A percentile compares a stretch with the other conserved stretches of the same genome.
Conservation (phyloP, 208 protist genomes). For the Crithidia fasciculata region DNA sequence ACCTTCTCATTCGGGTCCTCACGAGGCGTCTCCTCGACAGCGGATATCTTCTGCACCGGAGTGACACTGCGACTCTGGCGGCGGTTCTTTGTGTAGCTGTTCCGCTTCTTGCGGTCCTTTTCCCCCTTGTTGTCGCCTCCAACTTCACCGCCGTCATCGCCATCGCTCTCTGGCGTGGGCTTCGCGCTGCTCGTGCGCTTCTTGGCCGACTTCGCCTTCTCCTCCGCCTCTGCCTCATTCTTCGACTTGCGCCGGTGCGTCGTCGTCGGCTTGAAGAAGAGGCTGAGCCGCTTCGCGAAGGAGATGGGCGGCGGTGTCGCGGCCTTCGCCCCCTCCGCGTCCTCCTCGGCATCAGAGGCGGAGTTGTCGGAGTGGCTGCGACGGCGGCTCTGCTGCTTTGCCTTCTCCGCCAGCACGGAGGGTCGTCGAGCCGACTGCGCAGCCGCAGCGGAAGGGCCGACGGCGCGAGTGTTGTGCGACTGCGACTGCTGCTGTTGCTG, state of each 20-base stretch:
- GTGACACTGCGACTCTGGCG: not conserved
- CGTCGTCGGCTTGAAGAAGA: not conserved
- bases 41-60: conserved; percentile 4
- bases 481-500: not conserved
- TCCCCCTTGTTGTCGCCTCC: not conserved
- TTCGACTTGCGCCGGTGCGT: conserved; percentile 7
- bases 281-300: conserved; percentile 10
- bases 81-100: not conserved
- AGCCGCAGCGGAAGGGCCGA: not conserved
- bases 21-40: not conserved
- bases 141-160: not conserved
- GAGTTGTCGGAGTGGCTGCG: not conserved
- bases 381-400: not conserved
- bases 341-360: not conserved
- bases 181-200: not conserved
- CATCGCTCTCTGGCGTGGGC: not conserved
- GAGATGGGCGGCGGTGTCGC: not conserved
- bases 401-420: conserved; percentile 3
- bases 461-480: not conserved
- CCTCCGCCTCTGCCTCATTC: not conserved
- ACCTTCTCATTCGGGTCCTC: not conserved
- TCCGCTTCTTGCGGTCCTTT: not conserved
- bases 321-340: not conserved
- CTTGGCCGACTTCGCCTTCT: not conserved
- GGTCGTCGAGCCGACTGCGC: not conserved